Evolutionary conservation across 305 asterid genomes (phyloP).

Genomic region (Fraxinus albicans): DNA sequence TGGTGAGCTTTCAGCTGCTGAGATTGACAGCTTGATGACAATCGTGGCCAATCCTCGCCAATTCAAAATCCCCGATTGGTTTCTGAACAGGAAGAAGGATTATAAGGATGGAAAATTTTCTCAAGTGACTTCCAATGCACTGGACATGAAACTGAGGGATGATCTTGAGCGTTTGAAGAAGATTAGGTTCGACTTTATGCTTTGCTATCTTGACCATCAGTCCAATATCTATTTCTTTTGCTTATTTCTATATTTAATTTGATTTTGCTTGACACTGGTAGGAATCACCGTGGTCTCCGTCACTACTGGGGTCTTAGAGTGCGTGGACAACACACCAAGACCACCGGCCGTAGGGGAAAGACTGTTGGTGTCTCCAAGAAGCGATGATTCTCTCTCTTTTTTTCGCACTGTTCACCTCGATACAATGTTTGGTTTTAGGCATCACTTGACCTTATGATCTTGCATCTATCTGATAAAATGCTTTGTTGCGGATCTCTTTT

Average conservation of each 20-base stretch:
- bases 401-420: neutral
- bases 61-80: slow-evolving; percentile 36
- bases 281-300: slow-evolving; percentile 44
- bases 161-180: slow-evolving; percentile 36
- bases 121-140: slow-evolving; percentile 33
- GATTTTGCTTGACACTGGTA: neutral
- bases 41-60: slow-evolving; percentile 36
- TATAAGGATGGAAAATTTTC: slow-evolving; percentile 35
- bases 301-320: slow-evolving; percentile 47
- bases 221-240: neutral
- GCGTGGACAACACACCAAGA: slow-evolving; percentile 44
- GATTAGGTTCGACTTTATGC: slow-evolving; percentile 19
- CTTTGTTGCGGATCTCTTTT: neutral
- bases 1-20: slow-evolving; percentile 34
- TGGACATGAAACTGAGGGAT: slow-evolving; percentile 35
- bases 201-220: neutral
- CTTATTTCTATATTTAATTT: neutral
- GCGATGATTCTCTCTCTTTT: neutral
- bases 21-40: slow-evolving; percentile 32
- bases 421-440: neutral
- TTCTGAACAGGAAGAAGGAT: slow-evolving; percentile 33
- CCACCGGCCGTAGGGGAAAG: slow-evolving; percentile 43
- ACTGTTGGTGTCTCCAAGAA: slow-evolving; percentile 48
- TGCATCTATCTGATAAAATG: neutral
- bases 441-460: neutral